Evolutionary conservation across 805 yeast genomes (phyloP).

Genomic region (Candida arabinofermentans): DNA sequence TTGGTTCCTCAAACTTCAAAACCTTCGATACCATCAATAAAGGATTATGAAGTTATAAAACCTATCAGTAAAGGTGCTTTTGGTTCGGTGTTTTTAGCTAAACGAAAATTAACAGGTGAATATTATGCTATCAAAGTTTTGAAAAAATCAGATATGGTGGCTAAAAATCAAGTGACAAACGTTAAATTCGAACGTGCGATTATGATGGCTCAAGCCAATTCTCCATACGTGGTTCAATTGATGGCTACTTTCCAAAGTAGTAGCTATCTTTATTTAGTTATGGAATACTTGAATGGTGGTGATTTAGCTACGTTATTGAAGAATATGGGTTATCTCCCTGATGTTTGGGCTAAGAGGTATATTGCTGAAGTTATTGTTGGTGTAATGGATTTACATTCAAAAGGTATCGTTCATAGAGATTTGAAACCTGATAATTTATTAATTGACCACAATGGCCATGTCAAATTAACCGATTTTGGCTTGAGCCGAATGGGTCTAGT

Average conservation of each 20-base stretch:
- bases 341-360: slow-evolving; percentile 81
- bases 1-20: slow-evolving; percentile 60
- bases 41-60: slow-evolving; percentile 84
- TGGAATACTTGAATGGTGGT: slow-evolving; percentile 97
- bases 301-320: slow-evolving; percentile 86
- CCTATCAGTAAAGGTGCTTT: slow-evolving; percentile 97
- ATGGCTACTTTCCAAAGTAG: slow-evolving; percentile 85
- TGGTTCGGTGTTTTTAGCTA: slow-evolving; percentile 89
- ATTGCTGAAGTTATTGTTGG: slow-evolving; percentile 89
- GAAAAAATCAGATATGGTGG: slow-evolving; percentile 92
- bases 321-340: slow-evolving; percentile 77
- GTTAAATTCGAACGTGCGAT: slow-evolving; percentile 94
- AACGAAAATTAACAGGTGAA: slow-evolving; percentile 83
- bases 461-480: slow-evolving; percentile 94
- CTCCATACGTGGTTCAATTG: slow-evolving; percentile 88
- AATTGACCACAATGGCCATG: slow-evolving; percentile 82
- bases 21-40: slow-evolving; percentile 63
- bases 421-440: slow-evolving; percentile 91
- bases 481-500: slow-evolving; percentile 84
- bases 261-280: slow-evolving; percentile 83
- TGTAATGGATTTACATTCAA: slow-evolving; percentile 80
- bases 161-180: slow-evolving; percentile 92
- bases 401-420: slow-evolving; percentile 92
- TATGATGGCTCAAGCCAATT: slow-evolving; percentile 95
- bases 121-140: slow-evolving; percentile 92